Evolutionary conservation across 1,284 basidiomycete species (phyloP).

Genomic region (Ustilago crameri): DNA sequence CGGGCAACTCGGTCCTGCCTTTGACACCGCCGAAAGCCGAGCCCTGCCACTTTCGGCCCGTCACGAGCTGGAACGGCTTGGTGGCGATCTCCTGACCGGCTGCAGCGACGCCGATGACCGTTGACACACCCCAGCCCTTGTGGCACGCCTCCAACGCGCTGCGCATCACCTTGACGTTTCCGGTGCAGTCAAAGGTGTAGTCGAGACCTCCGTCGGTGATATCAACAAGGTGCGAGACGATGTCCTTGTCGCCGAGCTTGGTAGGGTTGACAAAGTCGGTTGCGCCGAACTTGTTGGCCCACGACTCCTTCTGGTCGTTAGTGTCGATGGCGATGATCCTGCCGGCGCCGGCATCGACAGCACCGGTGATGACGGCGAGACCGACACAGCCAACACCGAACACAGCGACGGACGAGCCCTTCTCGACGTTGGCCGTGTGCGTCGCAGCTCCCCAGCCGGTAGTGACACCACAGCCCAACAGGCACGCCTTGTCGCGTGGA

Average conservation of each 20-base stretch:
- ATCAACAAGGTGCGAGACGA: slow-evolving; percentile 89
- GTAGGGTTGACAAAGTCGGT: slow-evolving; percentile 92
- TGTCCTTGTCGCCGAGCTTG: slow-evolving; percentile 72
- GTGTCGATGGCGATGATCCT: slow-evolving; percentile 93
- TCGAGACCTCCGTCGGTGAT: slow-evolving; percentile 97
- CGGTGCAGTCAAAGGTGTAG: slow-evolving; percentile 94
- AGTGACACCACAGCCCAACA: slow-evolving; percentile 93
- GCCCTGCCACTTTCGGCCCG: slow-evolving; percentile 97
- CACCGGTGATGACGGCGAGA: slow-evolving; percentile 80
- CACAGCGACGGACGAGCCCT: slow-evolving; percentile 84
- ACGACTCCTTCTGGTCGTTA: slow-evolving; percentile 81
- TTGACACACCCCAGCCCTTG: slow-evolving; percentile 86
- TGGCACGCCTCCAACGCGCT: slow-evolving; percentile 95
- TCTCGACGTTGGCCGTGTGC: slow-evolving; percentile 71
- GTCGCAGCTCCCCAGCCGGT: slow-evolving; percentile 92
- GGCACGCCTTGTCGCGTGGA: slow-evolving; percentile 91
- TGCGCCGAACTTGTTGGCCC: slow-evolving; percentile 95
- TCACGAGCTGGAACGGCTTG: slow-evolving; percentile 82
- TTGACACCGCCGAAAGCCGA: slow-evolving; percentile 97
- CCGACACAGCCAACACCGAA: slow-evolving; percentile 97
- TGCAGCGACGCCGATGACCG: slow-evolving; percentile 80
- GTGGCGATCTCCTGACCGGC: slow-evolving; percentile 98
- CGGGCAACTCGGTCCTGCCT: slow-evolving; percentile 82
- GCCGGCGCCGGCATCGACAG: slow-evolving; percentile 80
- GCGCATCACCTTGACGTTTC: slow-evolving; percentile 95